Percentiles rank a stretch among this genome's conserved stretches.
These are phyloP conservation scores for Hansenula lynferdii DNA, from an alignment of 1,139 yeast genomes.

Conservation along the genomic window DNA sequence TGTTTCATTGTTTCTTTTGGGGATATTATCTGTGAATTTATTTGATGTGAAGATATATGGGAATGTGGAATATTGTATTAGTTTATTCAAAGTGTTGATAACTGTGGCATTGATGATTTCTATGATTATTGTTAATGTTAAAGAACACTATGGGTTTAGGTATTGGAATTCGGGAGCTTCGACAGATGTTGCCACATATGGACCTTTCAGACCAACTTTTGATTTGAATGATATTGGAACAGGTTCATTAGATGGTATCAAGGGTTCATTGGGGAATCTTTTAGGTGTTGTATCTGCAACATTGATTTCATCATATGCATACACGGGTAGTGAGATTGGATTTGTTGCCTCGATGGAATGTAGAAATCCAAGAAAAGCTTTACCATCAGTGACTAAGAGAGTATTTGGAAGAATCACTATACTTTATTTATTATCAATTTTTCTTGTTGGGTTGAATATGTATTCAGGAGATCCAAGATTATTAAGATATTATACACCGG, in stretches of 20 bases:
- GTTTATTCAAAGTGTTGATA: conserved; percentile 54
- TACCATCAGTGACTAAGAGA: conserved; percentile 73
- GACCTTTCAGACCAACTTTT: conserved; percentile 69
- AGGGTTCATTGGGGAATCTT: conserved; percentile 61
- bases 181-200: conserved; percentile 49
- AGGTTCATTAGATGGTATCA: conserved; percentile 43
- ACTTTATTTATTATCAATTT: conserved; percentile 66
- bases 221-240: conserved; percentile 51
- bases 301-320: conserved; percentile 65
- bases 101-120: conserved; percentile 53
- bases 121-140: conserved; percentile 61
- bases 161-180: conserved; percentile 59
- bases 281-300: conserved; percentile 61
- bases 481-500: conserved; percentile 40
- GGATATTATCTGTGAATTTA: conserved; percentile 45
- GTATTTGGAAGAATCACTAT: conserved; percentile 70
- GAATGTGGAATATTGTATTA: conserved; percentile 63
- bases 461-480: conserved; percentile 75
- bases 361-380: conserved; percentile 69
- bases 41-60: conserved; percentile 72
- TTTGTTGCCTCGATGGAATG: conserved; percentile 87
- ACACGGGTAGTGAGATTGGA: conserved; percentile 78
- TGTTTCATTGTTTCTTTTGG: conserved; percentile 52
- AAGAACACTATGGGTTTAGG: conserved; percentile 53
- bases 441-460: conserved; percentile 64